Base-by-base conservation (phyloP, 768 basidiomycete species). In the Pleurotus giganteus region DNA sequence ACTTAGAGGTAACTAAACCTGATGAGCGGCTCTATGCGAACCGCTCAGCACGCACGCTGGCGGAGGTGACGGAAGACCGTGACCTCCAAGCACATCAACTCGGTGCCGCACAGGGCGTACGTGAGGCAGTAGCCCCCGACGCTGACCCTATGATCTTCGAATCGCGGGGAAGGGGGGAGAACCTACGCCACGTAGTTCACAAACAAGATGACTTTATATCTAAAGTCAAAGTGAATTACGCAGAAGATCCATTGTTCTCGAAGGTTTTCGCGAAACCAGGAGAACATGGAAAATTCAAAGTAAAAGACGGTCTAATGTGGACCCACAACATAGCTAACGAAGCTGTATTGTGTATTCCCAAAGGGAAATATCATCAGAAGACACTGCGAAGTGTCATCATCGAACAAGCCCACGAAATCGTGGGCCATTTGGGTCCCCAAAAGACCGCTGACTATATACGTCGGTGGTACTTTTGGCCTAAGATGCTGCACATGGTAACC, bases 391-490 rank as follows among this genome's bases (percentile, higher is more conserved):
- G 21, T n/a, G 11, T 36, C 7, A 37, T 37, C 1, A 19, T 51
- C 8, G 53, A 54, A 15, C 58, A 60, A 34, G 56, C 56, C 2
- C 59, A 60, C 21, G 12, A 17, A 1, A 42, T 44, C 1, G 15
- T 60, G 4, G 59, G 53, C 0, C 59, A 60, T 26, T 27, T 36
- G 1, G 49, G 49, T 11, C 6, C 31, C 1, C 13, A 21, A 15
- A 34, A 39, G n/a, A 60, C 57, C 1, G 2, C 45, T 5, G 56
- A 61, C 9, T 61, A 61, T 12, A 26, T 71, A 0, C 58, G 67
- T 0, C 29, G 62, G 0, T 67, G 64, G 61, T 69, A 62, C 50
- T 74, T 68, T 71, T 64, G 63, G 65, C 63, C 62, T 5, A 27
- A 37, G 2, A 58, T 69, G 23, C 49, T 19, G 0, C 61, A 57